A percentile compares a stretch with the other conserved stretches of the same genome.
These are phyloP conservation scores for Phytophthora ohioensis DNA, from an alignment of 352 stramenopile species.

Conservation along the genomic window DNA sequence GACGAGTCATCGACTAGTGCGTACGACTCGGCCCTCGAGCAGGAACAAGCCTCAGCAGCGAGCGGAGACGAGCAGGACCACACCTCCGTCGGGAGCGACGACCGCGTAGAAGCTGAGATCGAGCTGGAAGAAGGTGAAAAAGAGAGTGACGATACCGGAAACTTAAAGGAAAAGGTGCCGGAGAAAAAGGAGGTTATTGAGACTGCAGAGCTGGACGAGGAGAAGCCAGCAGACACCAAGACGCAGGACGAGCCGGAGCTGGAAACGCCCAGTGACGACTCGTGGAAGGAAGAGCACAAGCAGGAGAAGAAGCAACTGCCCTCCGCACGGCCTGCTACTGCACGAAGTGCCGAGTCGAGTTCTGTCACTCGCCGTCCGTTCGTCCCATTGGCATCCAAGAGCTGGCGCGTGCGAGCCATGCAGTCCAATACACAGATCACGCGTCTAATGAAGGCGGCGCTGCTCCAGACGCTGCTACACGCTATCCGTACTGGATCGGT, in stretches of 20 bases:
- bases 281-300: conserved; percentile 27
- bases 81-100: conserved; percentile 8
- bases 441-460: conserved; percentile 79
- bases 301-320: conserved; percentile 7
- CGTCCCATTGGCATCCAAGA: conserved; percentile 56
- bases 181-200: conserved; percentile 13
- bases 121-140: conserved; percentile 30
- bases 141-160: conserved; percentile 29
- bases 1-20: conserved; percentile 26
- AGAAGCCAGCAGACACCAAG: conserved; percentile 20
- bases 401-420: conserved; percentile 60
- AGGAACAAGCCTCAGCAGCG: conserved; percentile 2
- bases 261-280: conserved; percentile 36
- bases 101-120: conserved; percentile 21
- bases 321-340: conserved; percentile 27
- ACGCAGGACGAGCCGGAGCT: conserved; percentile 37
- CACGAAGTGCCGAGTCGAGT: conserved; percentile 36
- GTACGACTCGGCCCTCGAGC: conserved; percentile 26
- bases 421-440: conserved; percentile 74
- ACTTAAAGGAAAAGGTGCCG: conserved; percentile 26
- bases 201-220: conserved; percentile 19
- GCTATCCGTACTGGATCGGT: conserved; percentile 80
- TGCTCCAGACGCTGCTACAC: conserved; percentile 88
- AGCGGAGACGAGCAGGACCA: conserved; percentile 28
- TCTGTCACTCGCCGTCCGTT: conserved; percentile 46